phyloP scores from a whole-genome alignment of 2,329 filamentous ascomycete species.

The Magnaporthiopsis poae region DNA sequence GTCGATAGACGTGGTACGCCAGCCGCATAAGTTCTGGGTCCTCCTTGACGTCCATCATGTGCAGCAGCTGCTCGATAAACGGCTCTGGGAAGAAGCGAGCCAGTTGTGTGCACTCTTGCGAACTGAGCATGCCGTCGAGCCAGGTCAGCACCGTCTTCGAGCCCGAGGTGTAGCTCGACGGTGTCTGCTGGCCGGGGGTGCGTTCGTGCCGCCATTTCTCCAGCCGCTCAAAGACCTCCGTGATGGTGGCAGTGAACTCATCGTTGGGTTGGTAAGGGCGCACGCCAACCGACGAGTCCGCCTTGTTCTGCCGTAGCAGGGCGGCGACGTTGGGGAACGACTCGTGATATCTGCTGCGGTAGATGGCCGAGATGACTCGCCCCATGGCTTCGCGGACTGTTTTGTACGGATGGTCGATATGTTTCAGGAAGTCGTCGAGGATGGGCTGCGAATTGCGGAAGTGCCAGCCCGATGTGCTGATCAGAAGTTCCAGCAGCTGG shows the following conservation, averaged over 20 bases:
- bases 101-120: conserved; percentile 84
- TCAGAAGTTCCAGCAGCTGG: conserved; percentile 75
- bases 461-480: conserved; percentile 88
- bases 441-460: conserved; percentile 86
- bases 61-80: conserved; percentile 84
- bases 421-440: conserved; percentile 74
- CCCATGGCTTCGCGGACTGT: conserved; percentile 92
- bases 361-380: conserved; percentile 75
- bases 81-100: conserved; percentile 81
- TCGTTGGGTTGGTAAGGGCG: conserved; percentile 71
- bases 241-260: conserved; percentile 64
- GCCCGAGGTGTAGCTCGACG: conserved; percentile 86
- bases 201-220: conserved; percentile 82
- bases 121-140: conserved; percentile 84
- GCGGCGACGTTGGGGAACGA: conserved; percentile 72
- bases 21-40: conserved; percentile 89
- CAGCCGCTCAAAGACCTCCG: conserved; percentile 65
- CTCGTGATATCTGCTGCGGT: conserved; percentile 86
- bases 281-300: conserved; percentile 70
- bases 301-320: conserved; percentile 69
- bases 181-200: conserved; percentile 78
- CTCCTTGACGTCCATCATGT: conserved; percentile 99
- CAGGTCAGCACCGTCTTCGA: conserved; percentile 93
- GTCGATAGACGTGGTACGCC: conserved; percentile 92
- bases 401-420: conserved; percentile 96